Evolutionary conservation across 306 rosid species (phyloP).

Genomic region (Citrullus amarus): DNA sequence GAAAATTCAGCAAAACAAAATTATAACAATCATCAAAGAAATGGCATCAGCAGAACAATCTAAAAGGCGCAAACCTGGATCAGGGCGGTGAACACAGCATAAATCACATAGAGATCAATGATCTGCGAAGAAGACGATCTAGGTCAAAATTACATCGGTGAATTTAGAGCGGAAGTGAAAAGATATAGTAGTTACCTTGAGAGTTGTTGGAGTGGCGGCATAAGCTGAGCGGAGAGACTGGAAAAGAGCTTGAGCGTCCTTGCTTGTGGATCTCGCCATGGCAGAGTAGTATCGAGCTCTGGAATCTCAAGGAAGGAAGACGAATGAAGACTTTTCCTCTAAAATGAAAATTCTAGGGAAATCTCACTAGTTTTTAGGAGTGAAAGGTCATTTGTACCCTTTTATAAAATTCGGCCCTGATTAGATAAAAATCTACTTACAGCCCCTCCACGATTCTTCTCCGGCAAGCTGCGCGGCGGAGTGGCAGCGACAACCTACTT

Average conservation of each 20-base stretch:
- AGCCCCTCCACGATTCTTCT: background rate
- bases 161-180: background rate
- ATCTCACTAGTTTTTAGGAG: background rate
- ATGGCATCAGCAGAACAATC: background rate
- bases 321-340: background rate
- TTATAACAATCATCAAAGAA: background rate
- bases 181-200: slow-evolving; percentile 27
- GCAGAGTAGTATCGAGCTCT: slow-evolving; percentile 5
- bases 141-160: slow-evolving; percentile 2
- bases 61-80: slow-evolving; percentile 44
- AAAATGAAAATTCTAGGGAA: background rate
- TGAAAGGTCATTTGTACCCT: background rate
- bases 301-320: background rate
- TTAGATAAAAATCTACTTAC: background rate
- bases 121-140: slow-evolving; percentile 30
- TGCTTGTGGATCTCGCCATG: slow-evolving; percentile 30
- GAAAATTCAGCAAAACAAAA: background rate
- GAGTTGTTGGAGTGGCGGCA: slow-evolving; percentile 52
- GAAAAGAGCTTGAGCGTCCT: slow-evolving; percentile 51
- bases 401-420: background rate
- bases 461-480: background rate
- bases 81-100: slow-evolving; percentile 62
- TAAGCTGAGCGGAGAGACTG: slow-evolving; percentile 61
- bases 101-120: slow-evolving; percentile 71
- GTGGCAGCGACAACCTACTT: background rate